A percentile compares a stretch with the other conserved stretches of the same genome.
Conservation (phyloP, 495 filamentous ascomycete genomes). For the Aspergillus diversus region DNA sequence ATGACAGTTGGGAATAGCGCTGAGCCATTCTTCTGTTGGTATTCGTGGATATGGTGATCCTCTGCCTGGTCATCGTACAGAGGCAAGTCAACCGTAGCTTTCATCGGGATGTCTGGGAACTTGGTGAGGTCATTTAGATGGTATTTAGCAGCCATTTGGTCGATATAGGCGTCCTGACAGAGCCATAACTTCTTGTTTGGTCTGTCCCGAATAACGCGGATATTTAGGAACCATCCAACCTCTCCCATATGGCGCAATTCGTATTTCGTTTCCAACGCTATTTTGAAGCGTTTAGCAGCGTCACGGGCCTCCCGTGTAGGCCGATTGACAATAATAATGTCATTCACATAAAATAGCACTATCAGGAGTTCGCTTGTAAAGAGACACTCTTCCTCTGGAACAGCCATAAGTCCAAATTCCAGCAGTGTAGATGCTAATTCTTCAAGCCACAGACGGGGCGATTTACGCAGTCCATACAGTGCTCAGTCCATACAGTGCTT, state of each 20-base stretch:
- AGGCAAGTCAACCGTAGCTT: background rate
- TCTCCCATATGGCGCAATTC: background rate
- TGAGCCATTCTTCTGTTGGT: background rate
- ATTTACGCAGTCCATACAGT: background rate
- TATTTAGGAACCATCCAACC: background rate
- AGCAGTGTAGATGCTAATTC: background rate
- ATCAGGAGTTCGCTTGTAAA: background rate
- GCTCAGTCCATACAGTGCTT: background rate
- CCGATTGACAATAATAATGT: constrained; percentile 5
- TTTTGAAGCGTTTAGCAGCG: background rate
- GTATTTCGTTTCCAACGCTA: background rate
- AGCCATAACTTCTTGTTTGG: background rate
- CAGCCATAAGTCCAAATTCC: background rate
- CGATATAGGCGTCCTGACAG: background rate
- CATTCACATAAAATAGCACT: constrained; percentile 4
- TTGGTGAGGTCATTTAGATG: background rate
- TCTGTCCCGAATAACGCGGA: background rate
- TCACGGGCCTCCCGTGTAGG: background rate
- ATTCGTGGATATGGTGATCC: background rate
- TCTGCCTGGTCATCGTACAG: background rate
- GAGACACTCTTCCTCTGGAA: background rate
- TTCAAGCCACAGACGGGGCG: background rate
- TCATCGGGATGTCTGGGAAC: background rate
- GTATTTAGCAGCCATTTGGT: background rate
- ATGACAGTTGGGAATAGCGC: background rate